phyloP scores from a whole-genome alignment of 2,329 filamentous ascomycete species.

The Ophiostoma triangulosporum region DNA sequence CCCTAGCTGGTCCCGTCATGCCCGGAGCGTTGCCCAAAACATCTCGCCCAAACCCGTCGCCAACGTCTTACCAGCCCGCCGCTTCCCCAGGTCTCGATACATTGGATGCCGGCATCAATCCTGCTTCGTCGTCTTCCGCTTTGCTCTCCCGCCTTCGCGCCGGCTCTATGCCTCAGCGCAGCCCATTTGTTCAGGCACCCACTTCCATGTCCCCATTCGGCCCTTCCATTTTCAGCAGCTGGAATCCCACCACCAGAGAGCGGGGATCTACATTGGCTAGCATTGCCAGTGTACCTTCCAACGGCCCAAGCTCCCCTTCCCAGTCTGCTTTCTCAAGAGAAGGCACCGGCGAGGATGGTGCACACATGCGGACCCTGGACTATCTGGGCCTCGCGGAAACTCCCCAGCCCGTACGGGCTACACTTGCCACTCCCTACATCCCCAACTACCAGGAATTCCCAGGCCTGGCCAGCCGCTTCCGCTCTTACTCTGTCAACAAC shows the following conservation, averaged over 20 bases:
- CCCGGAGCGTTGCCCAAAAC: conserved; percentile 49
- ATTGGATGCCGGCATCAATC: conserved; percentile 21
- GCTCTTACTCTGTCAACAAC: conserved; percentile 96
- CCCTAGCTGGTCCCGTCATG: conserved; percentile 40
- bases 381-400: conserved; percentile 93
- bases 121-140: conserved; percentile 43
- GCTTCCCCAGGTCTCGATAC: conserved; percentile 41
- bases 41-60: conserved; percentile 72
- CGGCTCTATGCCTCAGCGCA: conserved; percentile 85
- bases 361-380: conserved; percentile 79
- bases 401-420: conserved; percentile 65
- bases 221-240: conserved; percentile 79
- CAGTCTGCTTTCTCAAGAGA: conserved; percentile 79
- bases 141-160: conserved; percentile 76
- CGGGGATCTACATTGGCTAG: conserved; percentile 73
- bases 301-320: conserved; percentile 75
- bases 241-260: conserved; percentile 63
- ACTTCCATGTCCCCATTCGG: conserved; percentile 60
- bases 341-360: conserved; percentile 72
- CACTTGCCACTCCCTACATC: conserved; percentile 61
- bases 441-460: conserved; percentile 64
- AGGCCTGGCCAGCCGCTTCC: conserved; percentile 72
- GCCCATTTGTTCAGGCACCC: conserved; percentile 44
- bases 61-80: conserved; percentile 71
- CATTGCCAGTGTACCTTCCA: conserved; percentile 77